Evolutionary conservation across 1,284 basidiomycete species (phyloP), one percentile per base, ranked within the genome.

Genomic region (Flammula alnicola): DNA sequence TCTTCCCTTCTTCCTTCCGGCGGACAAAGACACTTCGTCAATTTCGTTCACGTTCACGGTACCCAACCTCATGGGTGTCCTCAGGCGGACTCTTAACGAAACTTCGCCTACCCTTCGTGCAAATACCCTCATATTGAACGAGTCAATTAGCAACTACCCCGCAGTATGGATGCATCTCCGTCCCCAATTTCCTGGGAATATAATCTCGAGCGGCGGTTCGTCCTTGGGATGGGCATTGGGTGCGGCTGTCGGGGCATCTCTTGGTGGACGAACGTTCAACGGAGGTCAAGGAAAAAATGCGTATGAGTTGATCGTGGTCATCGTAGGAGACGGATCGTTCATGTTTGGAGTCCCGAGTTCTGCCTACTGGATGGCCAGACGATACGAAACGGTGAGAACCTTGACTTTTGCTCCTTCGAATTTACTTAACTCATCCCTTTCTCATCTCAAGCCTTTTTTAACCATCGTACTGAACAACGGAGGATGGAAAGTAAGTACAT

Each of bases 391-490:
- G 26, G 84, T 86, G 49, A 56, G 79, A 66, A 69, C 61, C 7
- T 3, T 44, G 41, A 17, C 48, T n/a, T 41, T 32, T 29, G 25
- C 11, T 16, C 12, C 5, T 8, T 32, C 26, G 11, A 9, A 30
- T 33, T 14, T 14, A 25, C 27, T 31, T 14, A 50, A 12, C 3
- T 37, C 47, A 9, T 19, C 36, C 6, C 35, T 29, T 11, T 41
- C 20, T 7, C 38, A 43, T 17, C 9, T 38, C 3, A 52, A 87
- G 84, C 86, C 86, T 1, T 88, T 86, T 68, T 64, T 89, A 19
- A 88, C 85, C 0, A 70, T 89, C 52, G 71, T 89, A 1, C 65
- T 89, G 22, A 88, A 88, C 61, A 89, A 89, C 49, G 84, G 84
- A 2, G 83, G 84, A 0, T 87, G 84, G 84, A 80, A 73, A 60